These are phyloP conservation scores for Ormosia semicastrata DNA, from an alignment of 306 rosid species.

Conservation along the genomic window DNA sequence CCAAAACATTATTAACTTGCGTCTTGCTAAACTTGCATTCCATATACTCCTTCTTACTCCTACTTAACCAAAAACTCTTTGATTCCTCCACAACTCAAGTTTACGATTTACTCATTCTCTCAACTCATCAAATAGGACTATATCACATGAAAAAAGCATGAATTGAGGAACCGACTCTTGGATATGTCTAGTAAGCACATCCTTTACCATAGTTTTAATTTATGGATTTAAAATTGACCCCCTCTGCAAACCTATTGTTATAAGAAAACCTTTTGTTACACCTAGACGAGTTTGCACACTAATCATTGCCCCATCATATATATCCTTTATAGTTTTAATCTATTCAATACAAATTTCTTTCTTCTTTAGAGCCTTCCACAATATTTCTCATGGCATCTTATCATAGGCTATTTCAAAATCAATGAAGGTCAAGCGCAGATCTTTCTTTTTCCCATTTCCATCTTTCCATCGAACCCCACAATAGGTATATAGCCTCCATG, in stretches of 20 bases:
- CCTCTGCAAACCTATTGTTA: neutral
- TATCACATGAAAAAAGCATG: neutral
- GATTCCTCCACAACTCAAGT: neutral
- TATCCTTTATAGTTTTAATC: neutral
- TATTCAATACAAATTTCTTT: neutral
- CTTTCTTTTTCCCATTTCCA: neutral
- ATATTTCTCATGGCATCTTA: neutral
- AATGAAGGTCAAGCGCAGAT: neutral
- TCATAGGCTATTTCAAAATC: neutral
- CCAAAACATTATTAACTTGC: neutral
- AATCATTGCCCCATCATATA: neutral
- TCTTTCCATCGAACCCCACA: neutral
- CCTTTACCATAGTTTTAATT: neutral
- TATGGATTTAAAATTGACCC: neutral
- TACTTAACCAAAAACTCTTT: neutral
- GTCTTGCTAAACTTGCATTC: neutral
- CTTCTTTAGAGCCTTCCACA: neutral
- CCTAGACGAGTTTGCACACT: neutral
- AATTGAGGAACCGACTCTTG: neutral
- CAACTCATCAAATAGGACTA: neutral
- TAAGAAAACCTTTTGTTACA: neutral
- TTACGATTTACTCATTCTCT: neutral
- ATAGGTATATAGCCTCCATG: neutral
- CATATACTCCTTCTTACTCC: neutral
- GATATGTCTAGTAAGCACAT: neutral